Evolutionary conservation across 345 rosid genomes (phyloP).

Genomic region (Rhodomyrtus tomentosa): DNA sequence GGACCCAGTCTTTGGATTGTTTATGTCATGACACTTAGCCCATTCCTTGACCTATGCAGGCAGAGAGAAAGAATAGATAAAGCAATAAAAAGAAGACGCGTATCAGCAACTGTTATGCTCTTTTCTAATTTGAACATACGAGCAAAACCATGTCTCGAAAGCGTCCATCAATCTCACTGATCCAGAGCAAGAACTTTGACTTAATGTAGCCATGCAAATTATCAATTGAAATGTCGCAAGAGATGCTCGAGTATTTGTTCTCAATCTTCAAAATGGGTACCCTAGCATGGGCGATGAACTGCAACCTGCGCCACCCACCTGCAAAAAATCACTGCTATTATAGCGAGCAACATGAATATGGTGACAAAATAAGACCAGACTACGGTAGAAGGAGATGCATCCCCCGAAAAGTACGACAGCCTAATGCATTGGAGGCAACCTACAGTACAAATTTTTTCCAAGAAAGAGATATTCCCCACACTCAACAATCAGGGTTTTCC

Average conservation of each 20-base stretch:
- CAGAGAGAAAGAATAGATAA: not conserved
- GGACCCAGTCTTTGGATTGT: slow-evolving; percentile 56
- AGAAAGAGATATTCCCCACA: not conserved
- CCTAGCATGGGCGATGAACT: slow-evolving; percentile 50
- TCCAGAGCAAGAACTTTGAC: slow-evolving; percentile 74
- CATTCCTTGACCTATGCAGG: slow-evolving; percentile 82
- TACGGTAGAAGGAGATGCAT: not conserved
- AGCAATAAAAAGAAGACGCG: not conserved
- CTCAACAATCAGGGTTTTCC: not conserved
- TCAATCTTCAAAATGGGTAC: slow-evolving; percentile 79
- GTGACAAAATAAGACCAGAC: not conserved
- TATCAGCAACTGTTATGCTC: not conserved
- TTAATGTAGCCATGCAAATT: slow-evolving; percentile 66
- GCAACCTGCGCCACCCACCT: slow-evolving; percentile 48
- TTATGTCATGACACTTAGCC: slow-evolving; percentile 81
- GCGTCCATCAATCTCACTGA: slow-evolving; percentile 69
- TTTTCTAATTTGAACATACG: slow-evolving; percentile 19
- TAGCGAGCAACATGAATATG: not conserved
- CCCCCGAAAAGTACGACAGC: not conserved
- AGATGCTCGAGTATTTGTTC: slow-evolving; percentile 31
- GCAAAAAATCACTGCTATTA: slow-evolving; percentile 4
- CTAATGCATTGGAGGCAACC: not conserved
- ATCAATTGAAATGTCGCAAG: slow-evolving; percentile 82
- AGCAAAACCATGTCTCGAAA: slow-evolving; percentile 73
- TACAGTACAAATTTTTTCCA: not conserved